Conservation (phyloP, 2,329 filamentous ascomycete genomes). For the Alternaria solani region DNA sequence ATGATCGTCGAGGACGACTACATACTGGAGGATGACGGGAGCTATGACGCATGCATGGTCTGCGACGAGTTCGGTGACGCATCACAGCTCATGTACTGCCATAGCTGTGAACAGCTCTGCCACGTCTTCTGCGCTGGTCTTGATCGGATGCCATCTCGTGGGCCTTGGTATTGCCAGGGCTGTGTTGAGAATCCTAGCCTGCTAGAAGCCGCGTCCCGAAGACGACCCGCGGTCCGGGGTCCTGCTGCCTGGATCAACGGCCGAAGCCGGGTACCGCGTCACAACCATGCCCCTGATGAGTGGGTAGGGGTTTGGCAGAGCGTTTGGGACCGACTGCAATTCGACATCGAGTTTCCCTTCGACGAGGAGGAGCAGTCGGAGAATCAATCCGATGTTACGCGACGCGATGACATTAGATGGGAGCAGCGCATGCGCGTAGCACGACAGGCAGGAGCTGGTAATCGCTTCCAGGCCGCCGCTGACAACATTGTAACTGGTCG, state of each 20-base stretch:
- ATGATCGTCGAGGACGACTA: conserved; percentile 78
- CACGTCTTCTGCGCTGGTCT: conserved; percentile 93
- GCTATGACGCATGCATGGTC: conserved; percentile 76
- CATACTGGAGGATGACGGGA: conserved; percentile 55
- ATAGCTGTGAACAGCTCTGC: conserved; percentile 87
- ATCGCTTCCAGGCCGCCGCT: conserved; percentile 75
- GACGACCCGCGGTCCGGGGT: conserved; percentile 33
- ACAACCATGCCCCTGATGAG: conserved; percentile 44
- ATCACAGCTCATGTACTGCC: conserved; percentile 86
- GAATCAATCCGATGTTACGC: conserved; percentile 64
- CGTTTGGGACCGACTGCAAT: conserved; percentile 78
- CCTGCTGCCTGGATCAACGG: conserved; percentile 45
- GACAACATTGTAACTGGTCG: conserved; percentile 60
- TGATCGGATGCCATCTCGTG: conserved; percentile 72
- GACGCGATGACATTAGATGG: conserved; percentile 74
- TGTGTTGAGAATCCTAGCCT: conserved; percentile 62
- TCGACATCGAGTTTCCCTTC: conserved; percentile 87
- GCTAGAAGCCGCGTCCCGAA: conserved; percentile 48
- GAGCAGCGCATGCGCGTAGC: conserved; percentile 84
- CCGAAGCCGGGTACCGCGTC: conserved; percentile 41
- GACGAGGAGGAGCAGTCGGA: conserved; percentile 69
- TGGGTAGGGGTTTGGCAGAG: conserved; percentile 88
- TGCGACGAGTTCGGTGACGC: conserved; percentile 84
- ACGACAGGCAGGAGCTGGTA: conserved; percentile 76
- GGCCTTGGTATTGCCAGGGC: conserved; percentile 90